Evolutionary conservation across 2,329 filamentous ascomycete genomes (phyloP), one percentile per base, ranked within the genome.

Genomic region (Penicillium oxalicum): DNA sequence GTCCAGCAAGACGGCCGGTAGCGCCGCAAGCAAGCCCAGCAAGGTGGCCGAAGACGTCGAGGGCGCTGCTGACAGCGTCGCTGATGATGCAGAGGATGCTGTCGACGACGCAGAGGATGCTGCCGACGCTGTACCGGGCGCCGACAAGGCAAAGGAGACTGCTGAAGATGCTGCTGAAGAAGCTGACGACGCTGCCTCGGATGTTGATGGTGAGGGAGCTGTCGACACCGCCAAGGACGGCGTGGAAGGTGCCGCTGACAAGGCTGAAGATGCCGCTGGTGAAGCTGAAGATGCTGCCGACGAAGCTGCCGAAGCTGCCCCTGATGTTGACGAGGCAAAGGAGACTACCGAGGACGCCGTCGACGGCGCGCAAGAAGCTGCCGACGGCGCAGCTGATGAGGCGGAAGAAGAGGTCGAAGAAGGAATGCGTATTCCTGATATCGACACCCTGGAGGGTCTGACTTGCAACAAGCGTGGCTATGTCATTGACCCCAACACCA

Each of bases 381-480:
- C 28, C 57, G 44, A 4, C 32, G 40, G 1, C 33, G 27, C 27
- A 11, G 60, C 52, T 12, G 50, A 62, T 5, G 46, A 51, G 8
- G 54, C 47, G 13, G 57, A 50, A 1, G 58, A 61, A 29, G 65
- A 64, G 25, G 55, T 28, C 57, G 8, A 7, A 8, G 29, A 32
- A 32, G 45, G 9, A 29, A 43, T 43, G 1, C 47, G 34, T 13
- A 42, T 47, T 24, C 43, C 50, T 4, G 41, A 50, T 18, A 29
- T 49, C 4, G 26, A 49, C 36, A 45, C 47, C 9, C 47, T 49
- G 33, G 64, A 74, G 54, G 68, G 70, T 11, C 50, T 72, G 44
- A 64, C 63, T 47, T 71, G 64, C 62, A 74, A 67, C 63, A 77
- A 70, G 61, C 64, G 60, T 50, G 73, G 62, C 51, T 76, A 63